A percentile compares a stretch with the other conserved stretches of the same genome.
phyloP scores from a whole-genome alignment of 2,329 filamentous ascomycete genomes.

The Scedosporium minutisporum region DNA sequence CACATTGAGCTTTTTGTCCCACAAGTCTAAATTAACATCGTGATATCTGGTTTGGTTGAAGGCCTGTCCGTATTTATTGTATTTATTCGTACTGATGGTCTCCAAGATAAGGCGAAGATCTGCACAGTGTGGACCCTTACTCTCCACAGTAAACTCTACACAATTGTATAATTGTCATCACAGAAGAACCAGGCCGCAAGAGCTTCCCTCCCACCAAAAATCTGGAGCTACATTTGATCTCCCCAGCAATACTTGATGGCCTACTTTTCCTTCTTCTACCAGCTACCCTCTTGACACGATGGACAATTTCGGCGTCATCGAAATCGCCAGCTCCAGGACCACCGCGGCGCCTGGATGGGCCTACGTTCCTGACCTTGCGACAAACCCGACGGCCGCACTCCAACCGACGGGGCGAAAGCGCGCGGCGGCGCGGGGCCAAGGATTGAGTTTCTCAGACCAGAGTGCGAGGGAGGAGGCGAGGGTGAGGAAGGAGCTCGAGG shows the following conservation, averaged over 20 bases:
- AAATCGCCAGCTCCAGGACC: slow-evolving; percentile 62
- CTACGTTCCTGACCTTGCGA: slow-evolving; percentile 70
- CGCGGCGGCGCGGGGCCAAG: slow-evolving; percentile 48
- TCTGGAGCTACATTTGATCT: background rate
- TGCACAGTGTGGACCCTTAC: too few relatives aligned
- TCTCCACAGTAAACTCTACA: too few relatives aligned
- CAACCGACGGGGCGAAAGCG: slow-evolving; percentile 59
- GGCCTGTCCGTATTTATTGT: too few relatives aligned
- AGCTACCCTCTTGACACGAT: slow-evolving; percentile 23
- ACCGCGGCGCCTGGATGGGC: slow-evolving; percentile 78
- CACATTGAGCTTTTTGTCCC: background rate
- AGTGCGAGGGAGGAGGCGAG: slow-evolving; percentile 76
- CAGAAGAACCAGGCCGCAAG: too few relatives aligned
- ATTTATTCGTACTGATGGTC: too few relatives aligned
- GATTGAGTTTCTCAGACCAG: slow-evolving; percentile 51
- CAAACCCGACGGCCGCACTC: slow-evolving; percentile 40
- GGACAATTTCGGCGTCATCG: slow-evolving; percentile 70
- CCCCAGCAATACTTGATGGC: background rate
- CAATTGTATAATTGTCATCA: too few relatives aligned
- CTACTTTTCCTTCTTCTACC: slow-evolving; percentile 6
- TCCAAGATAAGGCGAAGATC: too few relatives aligned
- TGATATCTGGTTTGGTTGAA: too few relatives aligned
- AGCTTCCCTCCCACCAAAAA: background rate
- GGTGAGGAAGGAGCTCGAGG: slow-evolving; percentile 69
- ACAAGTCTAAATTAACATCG: background rate